Conservation (phyloP, 306 rosid species). For the Heteromeles arbutifolia region DNA sequence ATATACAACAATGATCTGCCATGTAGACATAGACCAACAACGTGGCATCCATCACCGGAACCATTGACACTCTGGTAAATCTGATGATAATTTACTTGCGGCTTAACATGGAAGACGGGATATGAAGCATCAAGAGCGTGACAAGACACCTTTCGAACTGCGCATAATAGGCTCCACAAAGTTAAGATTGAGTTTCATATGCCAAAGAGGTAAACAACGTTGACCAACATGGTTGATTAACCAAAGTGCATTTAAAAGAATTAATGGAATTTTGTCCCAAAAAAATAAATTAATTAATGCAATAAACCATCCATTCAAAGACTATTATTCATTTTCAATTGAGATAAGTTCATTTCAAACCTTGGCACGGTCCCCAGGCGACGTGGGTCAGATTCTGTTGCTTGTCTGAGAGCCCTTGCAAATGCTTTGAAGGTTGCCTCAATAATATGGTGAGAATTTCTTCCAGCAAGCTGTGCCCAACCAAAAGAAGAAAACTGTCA, state of each 20-base stretch:
- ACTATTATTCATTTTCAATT: neutral
- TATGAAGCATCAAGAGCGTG: slow-evolving; percentile 43
- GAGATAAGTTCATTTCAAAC: slow-evolving; percentile 32
- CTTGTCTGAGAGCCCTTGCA: slow-evolving; percentile 96
- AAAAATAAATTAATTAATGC: neutral
- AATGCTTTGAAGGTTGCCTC: slow-evolving; percentile 98
- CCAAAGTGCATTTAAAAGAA: neutral
- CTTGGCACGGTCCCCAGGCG: slow-evolving; percentile 81
- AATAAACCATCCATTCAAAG: neutral
- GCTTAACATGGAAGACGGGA: neutral
- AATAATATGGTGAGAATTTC: slow-evolving; percentile 88
- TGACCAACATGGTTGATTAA: neutral
- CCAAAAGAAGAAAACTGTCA: slow-evolving; percentile 14
- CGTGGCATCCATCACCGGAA: neutral
- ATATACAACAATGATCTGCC: neutral
- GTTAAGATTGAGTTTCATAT: slow-evolving; percentile 12
- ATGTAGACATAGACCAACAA: neutral
- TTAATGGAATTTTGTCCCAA: neutral
- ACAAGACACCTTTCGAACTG: slow-evolving; percentile 92
- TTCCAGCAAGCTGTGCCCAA: slow-evolving; percentile 68
- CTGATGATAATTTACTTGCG: neutral
- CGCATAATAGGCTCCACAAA: slow-evolving; percentile 14
- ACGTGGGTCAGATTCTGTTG: slow-evolving; percentile 74
- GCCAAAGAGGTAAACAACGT: neutral
- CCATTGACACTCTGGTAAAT: neutral